These are phyloP conservation scores for Podospora sp. DNA, from an alignment of 495 filamentous ascomycete species.

Conservation along the genomic window DNA sequence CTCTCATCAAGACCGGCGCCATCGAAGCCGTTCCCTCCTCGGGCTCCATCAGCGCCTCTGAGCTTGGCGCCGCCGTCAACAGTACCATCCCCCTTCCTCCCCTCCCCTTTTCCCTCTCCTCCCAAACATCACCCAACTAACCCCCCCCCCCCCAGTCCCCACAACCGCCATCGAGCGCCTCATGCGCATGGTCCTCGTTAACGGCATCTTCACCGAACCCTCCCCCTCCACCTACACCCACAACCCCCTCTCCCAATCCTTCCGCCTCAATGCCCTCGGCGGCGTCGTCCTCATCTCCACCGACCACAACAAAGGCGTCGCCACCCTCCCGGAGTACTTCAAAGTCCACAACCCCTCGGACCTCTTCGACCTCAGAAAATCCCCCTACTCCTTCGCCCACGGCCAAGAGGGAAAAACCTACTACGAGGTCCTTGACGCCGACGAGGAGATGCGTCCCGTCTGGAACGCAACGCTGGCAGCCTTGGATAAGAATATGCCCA, in stretches of 20 bases:
- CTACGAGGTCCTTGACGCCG: conserved; percentile 33
- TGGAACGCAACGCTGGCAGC: conserved; percentile 30
- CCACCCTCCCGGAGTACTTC: conserved; percentile 35
- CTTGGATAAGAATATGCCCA: conserved; percentile 35
- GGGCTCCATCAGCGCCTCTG: conserved; percentile 28
- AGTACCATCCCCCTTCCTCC: not conserved
- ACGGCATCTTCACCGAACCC: conserved; percentile 33
- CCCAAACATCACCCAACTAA: too few species aligned
- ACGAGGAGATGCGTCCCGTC: conserved; percentile 20
- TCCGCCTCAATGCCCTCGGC: conserved; percentile 20
- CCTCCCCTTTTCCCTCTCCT: too few species aligned
- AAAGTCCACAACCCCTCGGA: conserved; percentile 33
- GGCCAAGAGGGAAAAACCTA: conserved; percentile 35
- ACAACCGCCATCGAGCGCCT: conserved; percentile 32
- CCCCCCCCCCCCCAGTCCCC: too few species aligned
- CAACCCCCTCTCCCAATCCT: conserved; percentile 26
- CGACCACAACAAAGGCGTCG: conserved; percentile 26
- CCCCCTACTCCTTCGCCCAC: conserved; percentile 34
- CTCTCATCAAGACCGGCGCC: conserved; percentile 27
- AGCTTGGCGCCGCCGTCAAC: conserved; percentile 29
- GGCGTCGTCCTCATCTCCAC: conserved; percentile 26
- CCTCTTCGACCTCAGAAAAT: conserved; percentile 34
- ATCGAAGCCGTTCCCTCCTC: conserved; percentile 31
- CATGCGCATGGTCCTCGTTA: conserved; percentile 29
- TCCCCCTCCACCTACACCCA: conserved; percentile 31